Evolutionary conservation across 768 basidiomycete species (phyloP), one percentile per base, ranked within the genome.

Genomic region (Lyophyllum decastes): DNA sequence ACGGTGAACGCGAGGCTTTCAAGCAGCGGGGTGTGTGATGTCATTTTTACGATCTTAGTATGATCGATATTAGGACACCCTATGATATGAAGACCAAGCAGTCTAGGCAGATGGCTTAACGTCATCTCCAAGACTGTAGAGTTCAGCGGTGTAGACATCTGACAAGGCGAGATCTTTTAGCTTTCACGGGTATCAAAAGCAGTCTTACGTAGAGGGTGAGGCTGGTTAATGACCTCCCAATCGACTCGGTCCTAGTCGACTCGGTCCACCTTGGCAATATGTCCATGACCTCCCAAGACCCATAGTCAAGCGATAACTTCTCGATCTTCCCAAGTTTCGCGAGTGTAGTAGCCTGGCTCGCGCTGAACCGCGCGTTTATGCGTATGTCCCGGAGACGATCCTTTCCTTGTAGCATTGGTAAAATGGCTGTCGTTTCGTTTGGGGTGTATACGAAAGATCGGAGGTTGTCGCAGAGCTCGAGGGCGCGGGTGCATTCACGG

Each of bases 201-300:
- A 46, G 16, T 75, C 88, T 55, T 64, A 90, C 90, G 63, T 74
- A 83, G 44, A 92, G 69, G 0, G 84, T 84, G 61, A 92, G 72
- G 27, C 72, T 78, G 2, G 75, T 78, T 62, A 90, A 71, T 1
- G 80, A 82, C 24, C 61, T 67, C 44, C 70, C 70, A 48, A 87
- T 66, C 25, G 65, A 64, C 7, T 64, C 64, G 2, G 76, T 68
- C 89, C 90, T n/a, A 48, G 86, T 66, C 25, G 65, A 64, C 7
- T 64, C 64, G 2, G 76, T 68, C 89, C 90, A 92, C 21, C 61
- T 67, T 10, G 89, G 86, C 19, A 92, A 65, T 7, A 74, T 61
- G 64, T 88, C 80, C 52, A 88, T 72, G 21, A 87, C 70, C 61
- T 80, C 82, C 85, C 86, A 86, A 2, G 83, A 83, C n/a, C 84